A percentile compares a stretch with the other conserved stretches of the same genome.
Evolutionary conservation across 306 rosid species (phyloP).

Genomic region (Crataegus laevigata): DNA sequence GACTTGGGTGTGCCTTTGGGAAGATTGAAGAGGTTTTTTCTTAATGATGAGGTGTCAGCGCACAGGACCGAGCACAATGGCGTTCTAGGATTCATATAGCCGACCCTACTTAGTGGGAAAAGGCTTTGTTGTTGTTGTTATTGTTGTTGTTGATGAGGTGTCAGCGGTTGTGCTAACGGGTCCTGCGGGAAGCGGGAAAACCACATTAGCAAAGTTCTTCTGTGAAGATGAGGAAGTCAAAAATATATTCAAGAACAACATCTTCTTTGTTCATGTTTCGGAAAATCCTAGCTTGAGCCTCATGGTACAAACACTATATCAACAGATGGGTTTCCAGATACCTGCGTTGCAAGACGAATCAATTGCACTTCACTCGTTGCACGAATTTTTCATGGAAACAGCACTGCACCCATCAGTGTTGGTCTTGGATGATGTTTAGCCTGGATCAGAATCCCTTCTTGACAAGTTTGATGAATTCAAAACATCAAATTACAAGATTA

Average conservation of each 20-base stretch:
- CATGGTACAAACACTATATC: conserved; percentile 24
- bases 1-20: background rate
- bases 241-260: background rate
- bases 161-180: background rate
- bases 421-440: conserved; percentile 8
- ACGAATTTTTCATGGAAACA: background rate
- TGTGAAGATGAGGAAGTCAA: conserved; percentile 4
- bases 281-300: background rate
- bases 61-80: too few species aligned
- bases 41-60: background rate
- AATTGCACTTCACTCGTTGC: conserved; percentile 20
- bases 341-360: conserved; percentile 28
- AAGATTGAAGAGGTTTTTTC: background rate
- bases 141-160: too few species aligned
- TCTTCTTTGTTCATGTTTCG: background rate
- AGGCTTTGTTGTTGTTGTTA: too few species aligned
- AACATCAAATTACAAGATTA: conserved; percentile 28
- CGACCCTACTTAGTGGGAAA: too few species aligned
- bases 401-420: background rate
- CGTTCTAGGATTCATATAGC: too few species aligned
- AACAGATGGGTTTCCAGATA: background rate
- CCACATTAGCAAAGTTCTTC: background rate
- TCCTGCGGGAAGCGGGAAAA: conserved; percentile 15
- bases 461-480: conserved; percentile 24
- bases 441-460: background rate